A percentile compares a stretch with the other conserved stretches of the same genome.
These are phyloP conservation scores for Smallanthus sonchifolius DNA, from an alignment of 129 eudicot genomes.

Conservation along the genomic window DNA sequence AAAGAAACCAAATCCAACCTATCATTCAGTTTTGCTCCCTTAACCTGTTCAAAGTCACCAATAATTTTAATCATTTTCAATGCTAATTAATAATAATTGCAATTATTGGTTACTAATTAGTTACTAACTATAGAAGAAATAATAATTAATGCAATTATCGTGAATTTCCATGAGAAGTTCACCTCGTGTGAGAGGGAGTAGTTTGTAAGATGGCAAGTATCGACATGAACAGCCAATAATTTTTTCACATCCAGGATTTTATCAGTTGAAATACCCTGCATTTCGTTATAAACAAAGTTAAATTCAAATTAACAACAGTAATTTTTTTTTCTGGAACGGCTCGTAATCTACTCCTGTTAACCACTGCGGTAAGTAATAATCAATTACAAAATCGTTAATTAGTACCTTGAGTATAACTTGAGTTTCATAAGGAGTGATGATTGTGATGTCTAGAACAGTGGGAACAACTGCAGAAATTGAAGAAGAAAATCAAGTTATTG, in stretches of 20 bases:
- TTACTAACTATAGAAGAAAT: not conserved
- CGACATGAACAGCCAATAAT: slow-evolving; percentile 74
- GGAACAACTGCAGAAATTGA: slow-evolving; percentile 69
- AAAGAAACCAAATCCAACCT: slow-evolving; percentile 65
- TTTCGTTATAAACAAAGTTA: slow-evolving; percentile 20
- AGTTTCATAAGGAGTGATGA: slow-evolving; percentile 85
- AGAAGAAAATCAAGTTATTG: not conserved
- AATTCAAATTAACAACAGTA: not conserved
- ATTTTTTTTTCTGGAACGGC: no score
- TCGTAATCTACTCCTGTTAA: no score
- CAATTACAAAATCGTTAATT: not conserved
- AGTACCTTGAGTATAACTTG: slow-evolving; percentile 85
- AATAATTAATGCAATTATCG: not conserved
- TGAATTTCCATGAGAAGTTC: slow-evolving; percentile 1
- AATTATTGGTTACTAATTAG: not conserved
- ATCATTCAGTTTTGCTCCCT: slow-evolving; percentile 66
- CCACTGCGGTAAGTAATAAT: not conserved
- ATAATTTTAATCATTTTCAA: not conserved
- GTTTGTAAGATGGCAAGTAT: slow-evolving; percentile 88
- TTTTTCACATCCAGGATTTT: slow-evolving; percentile 88
- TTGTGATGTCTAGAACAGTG: slow-evolving; percentile 67
- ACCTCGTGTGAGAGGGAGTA: slow-evolving; percentile 95
- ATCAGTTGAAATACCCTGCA: slow-evolving; percentile 92
- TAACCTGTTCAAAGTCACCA: slow-evolving; percentile 49
- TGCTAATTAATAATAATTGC: not conserved